phyloP scores from a whole-genome alignment of 352 stramenopile genomes.

The Pythium aristosporum region DNA sequence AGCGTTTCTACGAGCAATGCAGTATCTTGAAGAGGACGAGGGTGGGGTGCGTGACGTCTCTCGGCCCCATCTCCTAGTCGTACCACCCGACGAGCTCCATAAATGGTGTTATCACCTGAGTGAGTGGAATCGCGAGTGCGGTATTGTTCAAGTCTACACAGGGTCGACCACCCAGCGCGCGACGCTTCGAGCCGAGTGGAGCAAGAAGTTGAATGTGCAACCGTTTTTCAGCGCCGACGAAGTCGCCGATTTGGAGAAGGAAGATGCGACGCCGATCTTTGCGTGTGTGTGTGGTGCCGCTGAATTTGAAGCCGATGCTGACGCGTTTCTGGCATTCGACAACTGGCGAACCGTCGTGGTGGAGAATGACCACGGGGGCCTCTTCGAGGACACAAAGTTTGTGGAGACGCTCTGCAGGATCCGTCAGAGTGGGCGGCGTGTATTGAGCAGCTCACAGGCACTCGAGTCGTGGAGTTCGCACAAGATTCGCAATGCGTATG shows the following conservation, averaged over 20 bases:
- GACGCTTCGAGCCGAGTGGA: conserved; percentile 56
- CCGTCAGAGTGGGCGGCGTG: conserved; percentile 44
- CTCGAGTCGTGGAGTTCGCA: conserved; percentile 57
- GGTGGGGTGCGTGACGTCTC: background rate
- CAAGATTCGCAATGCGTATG: conserved; percentile 38
- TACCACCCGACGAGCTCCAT: conserved; percentile 70
- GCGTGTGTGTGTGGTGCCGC: conserved; percentile 61
- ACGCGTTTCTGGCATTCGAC: conserved; percentile 44
- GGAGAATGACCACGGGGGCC: conserved; percentile 58
- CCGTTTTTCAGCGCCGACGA: conserved; percentile 39
- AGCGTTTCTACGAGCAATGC: conserved; percentile 65
- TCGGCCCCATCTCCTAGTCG: conserved; percentile 76
- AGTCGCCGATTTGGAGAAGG: conserved; percentile 39
- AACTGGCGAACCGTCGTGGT: conserved; percentile 75
- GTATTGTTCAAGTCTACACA: conserved; percentile 66
- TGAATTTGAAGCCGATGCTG: conserved; percentile 50
- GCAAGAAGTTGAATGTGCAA: conserved; percentile 34
- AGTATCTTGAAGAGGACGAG: conserved; percentile 30
- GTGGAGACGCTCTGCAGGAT: conserved; percentile 45
- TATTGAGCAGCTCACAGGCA: conserved; percentile 63
- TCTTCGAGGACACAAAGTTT: conserved; percentile 45
- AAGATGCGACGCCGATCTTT: conserved; percentile 43
- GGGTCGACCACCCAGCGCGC: conserved; percentile 36
- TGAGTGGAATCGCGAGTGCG: conserved; percentile 41
- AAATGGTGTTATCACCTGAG: conserved; percentile 80